Base-by-base conservation (phyloP, 495 filamentous ascomycete species). In the Usnea hakonensis region DNA sequence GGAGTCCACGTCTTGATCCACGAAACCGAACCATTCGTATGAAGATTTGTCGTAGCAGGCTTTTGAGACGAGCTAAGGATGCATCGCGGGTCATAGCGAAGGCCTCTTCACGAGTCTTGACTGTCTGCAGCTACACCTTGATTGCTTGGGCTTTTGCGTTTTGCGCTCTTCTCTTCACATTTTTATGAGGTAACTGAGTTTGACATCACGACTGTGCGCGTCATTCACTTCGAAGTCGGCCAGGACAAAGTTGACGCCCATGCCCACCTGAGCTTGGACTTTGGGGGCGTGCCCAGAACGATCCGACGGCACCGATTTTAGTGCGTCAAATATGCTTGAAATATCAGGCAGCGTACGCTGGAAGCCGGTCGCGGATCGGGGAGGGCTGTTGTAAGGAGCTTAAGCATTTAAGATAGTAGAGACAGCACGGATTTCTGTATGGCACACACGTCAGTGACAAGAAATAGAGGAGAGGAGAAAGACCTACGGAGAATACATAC, bases 241-340 rank as follows among this genome's bases (percentile, higher is more conserved):
- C 26, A 23, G 46, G 46, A 50, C 26, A 23, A 50, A 23, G 46
- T 50, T 50, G 46, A 50, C 46, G 46, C 46, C 46, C 46, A 50
- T 50, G 46, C 46, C 46, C 46, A 50, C 46, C 46, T 50, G 46
- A n/a, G 46, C 46, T 50, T 50, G 46, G 46, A 50, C 46, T 13
- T 50, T 23, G 46, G 46, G 46, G 26, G 46, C 46, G 8, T 50
- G 46, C 21, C 46, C 46, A 9, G 46, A 23, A 23, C 46, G 46
- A 7, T 23, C 46, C 19, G 46, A 57, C 33, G 32, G 16, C 37
- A 57, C 37, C 21, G 55, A 28, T 40, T 57, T n/a, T n/a, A n/a
- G n/a, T n/a, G n/a, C n/a, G n/a, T n/a, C n/a, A n/a, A n/a, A n/a
- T n/a, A n/a, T n/a, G n/a, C n/a, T n/a, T n/a, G n/a, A n/a, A n/a